A percentile compares a stretch with the other conserved stretches of the same genome.
These are phyloP conservation scores for Nigrospora oryzae DNA, from an alignment of 2,329 filamentous ascomycete species.

Conservation along the genomic window DNA sequence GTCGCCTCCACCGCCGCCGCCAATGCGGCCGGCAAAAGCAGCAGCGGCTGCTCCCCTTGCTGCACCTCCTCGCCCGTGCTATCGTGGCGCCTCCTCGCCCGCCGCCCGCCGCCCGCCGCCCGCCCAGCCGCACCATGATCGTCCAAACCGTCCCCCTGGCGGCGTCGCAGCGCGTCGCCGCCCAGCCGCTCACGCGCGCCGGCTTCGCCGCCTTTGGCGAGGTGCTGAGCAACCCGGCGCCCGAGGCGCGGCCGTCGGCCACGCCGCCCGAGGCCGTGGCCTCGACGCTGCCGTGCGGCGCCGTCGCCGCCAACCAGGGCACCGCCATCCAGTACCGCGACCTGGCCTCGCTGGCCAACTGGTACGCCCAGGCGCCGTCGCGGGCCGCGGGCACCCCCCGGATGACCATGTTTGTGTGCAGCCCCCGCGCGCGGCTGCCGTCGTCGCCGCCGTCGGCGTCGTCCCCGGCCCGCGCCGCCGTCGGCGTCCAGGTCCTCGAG, in stretches of 20 bases:
- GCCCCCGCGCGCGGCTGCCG: slow-evolving; percentile 39
- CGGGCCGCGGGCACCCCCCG: slow-evolving; percentile 47
- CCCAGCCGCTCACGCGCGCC: slow-evolving; percentile 57
- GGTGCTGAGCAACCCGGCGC: slow-evolving; percentile 67
- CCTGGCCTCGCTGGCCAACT: slow-evolving; percentile 64
- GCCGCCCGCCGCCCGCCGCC: background rate
- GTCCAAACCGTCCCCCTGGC: slow-evolving; percentile 14
- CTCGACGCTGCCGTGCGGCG: slow-evolving; percentile 30
- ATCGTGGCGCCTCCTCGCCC: background rate
- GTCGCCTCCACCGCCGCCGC: background rate
- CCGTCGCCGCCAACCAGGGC: slow-evolving; percentile 71
- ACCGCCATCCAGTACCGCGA: slow-evolving; percentile 79
- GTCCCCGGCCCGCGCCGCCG: background rate
- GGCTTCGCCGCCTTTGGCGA: slow-evolving; percentile 76
- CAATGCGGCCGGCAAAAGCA: too few relatives aligned
- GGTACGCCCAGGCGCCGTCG: slow-evolving; percentile 60
- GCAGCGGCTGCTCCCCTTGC: too few relatives aligned
- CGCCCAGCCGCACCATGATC: too few relatives aligned
- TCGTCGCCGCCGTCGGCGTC: background rate
- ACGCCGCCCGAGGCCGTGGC: slow-evolving; percentile 16
- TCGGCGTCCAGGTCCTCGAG: slow-evolving; percentile 70
- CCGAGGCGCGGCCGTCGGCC: slow-evolving; percentile 37
- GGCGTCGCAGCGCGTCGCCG: slow-evolving; percentile 34
- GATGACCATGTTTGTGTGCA: slow-evolving; percentile 87
- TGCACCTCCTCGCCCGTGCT: too few relatives aligned